phyloP scores from a whole-genome alignment of 208 protist genomes.

The Tritrichomonas foetus region DNA sequence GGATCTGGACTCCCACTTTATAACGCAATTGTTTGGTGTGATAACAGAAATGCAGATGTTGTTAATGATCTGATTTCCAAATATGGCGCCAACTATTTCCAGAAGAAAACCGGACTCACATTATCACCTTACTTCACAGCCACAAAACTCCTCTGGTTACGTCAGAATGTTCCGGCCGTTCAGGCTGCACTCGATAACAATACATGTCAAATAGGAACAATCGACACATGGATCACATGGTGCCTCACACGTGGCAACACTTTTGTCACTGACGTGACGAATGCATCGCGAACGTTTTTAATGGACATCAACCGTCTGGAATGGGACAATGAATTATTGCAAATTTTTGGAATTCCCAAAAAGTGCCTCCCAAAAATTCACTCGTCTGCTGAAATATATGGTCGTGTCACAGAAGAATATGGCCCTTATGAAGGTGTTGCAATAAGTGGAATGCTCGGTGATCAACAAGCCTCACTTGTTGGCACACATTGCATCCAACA shows the following conservation, averaged over 20 bases:
- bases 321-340: conserved; percentile 79
- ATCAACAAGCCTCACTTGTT: conserved; percentile 78
- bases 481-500: conserved; percentile 74
- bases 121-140: conserved; percentile 89
- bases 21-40: conserved; percentile 75
- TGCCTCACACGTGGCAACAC: conserved; percentile 67
- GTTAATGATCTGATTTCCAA: conserved; percentile 38
- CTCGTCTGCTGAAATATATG: conserved; percentile 46
- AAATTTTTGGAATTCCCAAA: conserved; percentile 68
- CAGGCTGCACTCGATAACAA: conserved; percentile 64
- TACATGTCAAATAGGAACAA: conserved; percentile 78
- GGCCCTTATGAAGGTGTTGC: conserved; percentile 55
- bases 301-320: conserved; percentile 83
- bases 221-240: conserved; percentile 94
- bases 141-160: conserved; percentile 88
- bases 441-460: conserved; percentile 78
- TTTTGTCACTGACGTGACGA: conserved; percentile 88
- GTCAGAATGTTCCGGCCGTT: conserved; percentile 73
- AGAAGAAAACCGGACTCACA: conserved; percentile 72
- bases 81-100: conserved; percentile 49
- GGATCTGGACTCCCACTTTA: conserved; percentile 78
- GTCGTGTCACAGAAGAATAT: neutral
- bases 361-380: conserved; percentile 75
- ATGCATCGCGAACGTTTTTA: conserved; percentile 74
- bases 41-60: conserved; percentile 54